Conservation (phyloP, 106 monocot species). For the Dioscorea dumetorum region DNA sequence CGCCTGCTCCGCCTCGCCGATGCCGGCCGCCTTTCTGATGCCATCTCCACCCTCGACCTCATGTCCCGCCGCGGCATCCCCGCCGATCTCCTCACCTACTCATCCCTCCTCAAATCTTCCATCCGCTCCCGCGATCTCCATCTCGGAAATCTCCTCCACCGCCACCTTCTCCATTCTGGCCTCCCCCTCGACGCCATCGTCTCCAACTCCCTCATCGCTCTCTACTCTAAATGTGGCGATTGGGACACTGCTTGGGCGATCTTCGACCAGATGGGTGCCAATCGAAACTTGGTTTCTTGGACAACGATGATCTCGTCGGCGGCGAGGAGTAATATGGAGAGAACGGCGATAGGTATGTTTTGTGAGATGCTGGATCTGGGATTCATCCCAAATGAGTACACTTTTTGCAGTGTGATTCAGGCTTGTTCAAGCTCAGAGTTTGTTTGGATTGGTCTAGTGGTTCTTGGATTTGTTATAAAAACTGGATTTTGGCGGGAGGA, state of each 20-base stretch:
- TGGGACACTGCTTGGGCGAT: conserved; percentile 27
- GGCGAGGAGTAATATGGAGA: conserved; percentile 17
- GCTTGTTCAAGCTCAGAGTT: conserved; percentile 35
- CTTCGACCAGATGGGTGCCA: conserved; percentile 44
- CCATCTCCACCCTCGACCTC: conserved; percentile 31
- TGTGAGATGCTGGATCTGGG: conserved; percentile 45
- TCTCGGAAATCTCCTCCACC: conserved; percentile 51
- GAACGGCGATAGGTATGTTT: conserved; percentile 34
- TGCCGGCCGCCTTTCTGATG: conserved; percentile 18
- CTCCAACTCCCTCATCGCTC: conserved; percentile 69
- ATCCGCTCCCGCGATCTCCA: conserved; percentile 53
- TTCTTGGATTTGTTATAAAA: conserved; percentile 51
- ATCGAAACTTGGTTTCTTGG: conserved; percentile 69
- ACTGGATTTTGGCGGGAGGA: conserved; percentile 30
- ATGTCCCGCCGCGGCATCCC: conserved; percentile 14
- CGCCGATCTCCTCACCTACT: conserved; percentile 45
- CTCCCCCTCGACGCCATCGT: conserved; percentile 36
- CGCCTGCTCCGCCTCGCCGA: conserved; percentile 31
- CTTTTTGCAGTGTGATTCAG: conserved; percentile 41
- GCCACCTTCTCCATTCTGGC: conserved; percentile 34
- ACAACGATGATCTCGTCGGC: conserved; percentile 52
- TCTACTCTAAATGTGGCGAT: conserved; percentile 85
- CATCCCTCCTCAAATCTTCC: conserved; percentile 50
- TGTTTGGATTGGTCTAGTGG: conserved; percentile 16
- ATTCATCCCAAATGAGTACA: conserved; percentile 59